Percentiles rank a stretch among this genome's conserved stretches.
Evolutionary conservation across 208 protist species (phyloP).

Genomic region (Porcisia deanei): DNA sequence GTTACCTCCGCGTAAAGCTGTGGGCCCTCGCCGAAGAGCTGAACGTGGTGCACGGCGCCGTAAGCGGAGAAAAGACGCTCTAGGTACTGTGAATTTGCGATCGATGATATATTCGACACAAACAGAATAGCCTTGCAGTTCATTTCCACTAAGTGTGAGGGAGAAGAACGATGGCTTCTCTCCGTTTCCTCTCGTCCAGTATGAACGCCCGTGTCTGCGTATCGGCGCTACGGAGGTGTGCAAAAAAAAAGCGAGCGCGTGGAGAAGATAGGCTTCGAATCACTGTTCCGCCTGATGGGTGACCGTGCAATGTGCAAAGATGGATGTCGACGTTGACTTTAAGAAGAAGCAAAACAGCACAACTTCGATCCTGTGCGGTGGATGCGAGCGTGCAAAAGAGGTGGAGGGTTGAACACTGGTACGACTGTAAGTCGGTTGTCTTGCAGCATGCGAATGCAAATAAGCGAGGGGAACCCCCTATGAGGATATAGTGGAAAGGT

Average conservation of each 20-base stretch:
- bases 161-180: not conserved
- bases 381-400: not conserved
- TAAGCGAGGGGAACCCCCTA: too few relatives aligned
- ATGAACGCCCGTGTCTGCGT: not conserved
- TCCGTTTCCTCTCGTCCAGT: not conserved
- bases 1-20: conserved; percentile 74
- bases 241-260: not conserved
- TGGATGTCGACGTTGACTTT: not conserved
- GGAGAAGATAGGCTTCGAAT: not conserved
- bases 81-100: conserved; percentile 79
- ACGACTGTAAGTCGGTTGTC: not conserved
- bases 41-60: conserved; percentile 59
- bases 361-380: not conserved
- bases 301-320: not conserved
- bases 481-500: not conserved
- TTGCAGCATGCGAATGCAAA: not conserved
- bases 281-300: too few relatives aligned
- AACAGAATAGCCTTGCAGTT: conserved; percentile 50
- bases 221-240: not conserved
- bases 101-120: conserved; percentile 74
- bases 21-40: conserved; percentile 56
- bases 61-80: conserved; percentile 86
- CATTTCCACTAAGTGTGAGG: not conserved
- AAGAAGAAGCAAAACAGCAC: not conserved
- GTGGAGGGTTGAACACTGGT: not conserved